Evolutionary conservation across 2,329 filamentous ascomycete genomes (phyloP).

Genomic region (Aureobasidium mangrovei): DNA sequence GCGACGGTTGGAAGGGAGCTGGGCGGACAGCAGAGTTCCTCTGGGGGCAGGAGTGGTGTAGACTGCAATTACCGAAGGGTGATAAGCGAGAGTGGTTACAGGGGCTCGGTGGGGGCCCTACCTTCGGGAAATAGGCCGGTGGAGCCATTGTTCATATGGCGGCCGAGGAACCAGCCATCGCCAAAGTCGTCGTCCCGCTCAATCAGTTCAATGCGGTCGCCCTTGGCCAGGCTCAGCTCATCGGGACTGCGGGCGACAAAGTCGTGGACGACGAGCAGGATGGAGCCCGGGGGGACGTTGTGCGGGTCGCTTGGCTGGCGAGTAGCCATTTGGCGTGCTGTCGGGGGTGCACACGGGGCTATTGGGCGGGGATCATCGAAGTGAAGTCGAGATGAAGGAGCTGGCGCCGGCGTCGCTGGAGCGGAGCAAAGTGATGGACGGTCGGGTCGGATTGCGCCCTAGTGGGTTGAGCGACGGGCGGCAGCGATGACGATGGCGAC

Average conservation of each 20-base stretch:
- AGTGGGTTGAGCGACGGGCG: too few relatives aligned
- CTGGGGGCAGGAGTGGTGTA: slow-evolving; percentile 32
- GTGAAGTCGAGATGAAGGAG: background rate
- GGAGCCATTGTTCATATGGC: slow-evolving; percentile 62
- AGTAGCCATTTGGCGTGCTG: slow-evolving; percentile 8
- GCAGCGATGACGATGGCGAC: too few relatives aligned
- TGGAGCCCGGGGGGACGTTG: slow-evolving; percentile 25
- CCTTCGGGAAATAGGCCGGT: slow-evolving; percentile 79
- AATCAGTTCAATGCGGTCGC: slow-evolving; percentile 72
- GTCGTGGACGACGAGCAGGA: slow-evolving; percentile 69
- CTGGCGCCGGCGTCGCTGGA: background rate
- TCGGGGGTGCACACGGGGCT: background rate
- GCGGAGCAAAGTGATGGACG: background rate
- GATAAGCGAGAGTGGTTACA: slow-evolving; percentile 11
- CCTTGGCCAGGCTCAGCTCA: slow-evolving; percentile 80
- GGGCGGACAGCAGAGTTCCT: slow-evolving; percentile 21
- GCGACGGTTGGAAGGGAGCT: slow-evolving; percentile 9
- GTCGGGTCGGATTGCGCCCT: background rate
- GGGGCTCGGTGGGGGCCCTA: slow-evolving; percentile 32
- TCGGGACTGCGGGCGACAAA: slow-evolving; percentile 87
- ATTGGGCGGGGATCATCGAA: slow-evolving; percentile 1
- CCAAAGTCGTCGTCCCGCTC: slow-evolving; percentile 84
- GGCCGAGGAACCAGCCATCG: slow-evolving; percentile 75
- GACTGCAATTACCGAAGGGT: slow-evolving; percentile 19
- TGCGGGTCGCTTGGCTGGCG: slow-evolving; percentile 13